Evolutionary conservation across 257 asterid species (phyloP).

Genomic region (Eucommia ulmoides): DNA sequence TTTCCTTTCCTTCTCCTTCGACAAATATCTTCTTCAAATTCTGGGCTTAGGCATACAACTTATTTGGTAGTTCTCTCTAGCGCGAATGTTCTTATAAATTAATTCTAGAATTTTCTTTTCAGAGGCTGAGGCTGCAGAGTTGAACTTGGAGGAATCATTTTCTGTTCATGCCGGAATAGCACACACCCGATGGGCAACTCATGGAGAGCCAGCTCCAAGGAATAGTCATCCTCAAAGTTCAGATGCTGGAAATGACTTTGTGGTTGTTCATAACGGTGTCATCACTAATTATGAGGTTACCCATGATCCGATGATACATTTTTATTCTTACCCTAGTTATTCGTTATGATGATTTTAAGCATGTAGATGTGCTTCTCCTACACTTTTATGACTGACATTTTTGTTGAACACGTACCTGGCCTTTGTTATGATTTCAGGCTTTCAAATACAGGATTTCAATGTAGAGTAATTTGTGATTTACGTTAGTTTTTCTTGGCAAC

Average conservation of each 20-base stretch:
- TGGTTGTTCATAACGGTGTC: constrained; percentile 96
- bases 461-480: too few species aligned
- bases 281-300: constrained; percentile 97
- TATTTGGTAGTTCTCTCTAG: not conserved
- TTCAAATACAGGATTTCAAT: too few species aligned
- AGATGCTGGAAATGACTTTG: constrained; percentile 62
- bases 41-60: not conserved
- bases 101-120: constrained; percentile 17
- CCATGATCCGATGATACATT: too few species aligned
- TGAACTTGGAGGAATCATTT: constrained; percentile 81
- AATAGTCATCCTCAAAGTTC: constrained; percentile 96
- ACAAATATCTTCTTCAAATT: too few species aligned
- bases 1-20: too few species aligned
- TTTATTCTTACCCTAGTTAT: too few species aligned
- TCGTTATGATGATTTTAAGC: too few species aligned
- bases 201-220: constrained; percentile 95
- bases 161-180: constrained; percentile 89
- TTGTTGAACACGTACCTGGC: too few species aligned
- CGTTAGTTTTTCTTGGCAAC: too few species aligned
- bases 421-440: too few species aligned
- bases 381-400: too few species aligned
- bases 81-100: not conserved
- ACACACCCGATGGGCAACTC: constrained; percentile 99
- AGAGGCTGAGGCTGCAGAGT: constrained; percentile 69
- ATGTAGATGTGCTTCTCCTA: too few species aligned